Evolutionary conservation across 2,329 filamentous ascomycete species (phyloP), one percentile per base, ranked within the genome.

Genomic region (Neocatenulostroma microsporum): DNA sequence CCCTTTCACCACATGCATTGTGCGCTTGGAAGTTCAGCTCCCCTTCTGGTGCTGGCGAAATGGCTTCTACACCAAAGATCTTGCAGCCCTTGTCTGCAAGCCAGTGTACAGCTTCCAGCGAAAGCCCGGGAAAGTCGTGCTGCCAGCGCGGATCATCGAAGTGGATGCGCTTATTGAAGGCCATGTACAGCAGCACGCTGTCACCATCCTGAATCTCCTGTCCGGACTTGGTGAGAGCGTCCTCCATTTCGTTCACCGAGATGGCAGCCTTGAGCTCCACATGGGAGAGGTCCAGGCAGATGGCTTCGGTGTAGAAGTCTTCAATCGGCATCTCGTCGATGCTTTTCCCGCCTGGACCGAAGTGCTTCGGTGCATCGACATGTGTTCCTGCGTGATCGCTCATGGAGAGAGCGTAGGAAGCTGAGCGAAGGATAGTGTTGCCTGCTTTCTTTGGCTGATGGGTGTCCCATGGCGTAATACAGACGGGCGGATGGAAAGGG

Each of bases 311-410:
- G 32, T 49, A 51, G 37, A 53, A 53, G 40, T 53, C 45, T 13
- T 48, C 44, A 2, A 54, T 18, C 3, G 44, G 50, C 42, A 55
- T 53, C 29, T 52, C 42, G 26, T 54, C 49, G 40, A 54, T 54
- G 1, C 44, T 47, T 0, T 47, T 39, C 5, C 46, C 50, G 11
- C 49, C 49, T 9, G 49, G 45, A 19, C 51, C 48, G 32, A 55
- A 55, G 40, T 53, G 50, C 31, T 54, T 55, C 7, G 47, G 49
- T 7, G 51, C 52, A 25, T 54, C 49, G 24, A 55, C 47, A 30
- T 55, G 52, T 4, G 52, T 55, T 10, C 50, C 49, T 3, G 50
- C 49, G 36, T 54, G 51, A 34, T 55, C 51, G 20, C 41, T 45
- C 46, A 55, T 50, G 21, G 47, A 46, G 2, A 55, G 26, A 13